Percentiles rank a stretch among this genome's conserved stretches.
These are phyloP conservation scores for Mixia osmundae DNA, from an alignment of 1,284 basidiomycete species.

Conservation along the genomic window DNA sequence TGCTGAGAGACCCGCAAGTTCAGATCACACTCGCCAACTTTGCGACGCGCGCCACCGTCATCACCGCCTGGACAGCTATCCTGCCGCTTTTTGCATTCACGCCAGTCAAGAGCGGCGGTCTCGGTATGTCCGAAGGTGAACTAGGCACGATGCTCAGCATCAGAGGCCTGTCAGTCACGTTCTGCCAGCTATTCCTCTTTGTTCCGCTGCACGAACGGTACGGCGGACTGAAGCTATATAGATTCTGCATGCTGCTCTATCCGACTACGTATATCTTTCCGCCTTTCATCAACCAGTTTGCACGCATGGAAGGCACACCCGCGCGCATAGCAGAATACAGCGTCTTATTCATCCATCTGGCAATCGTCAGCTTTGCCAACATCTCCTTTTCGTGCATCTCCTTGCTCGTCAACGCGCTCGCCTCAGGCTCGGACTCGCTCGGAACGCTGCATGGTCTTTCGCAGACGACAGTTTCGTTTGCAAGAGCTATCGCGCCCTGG, in stretches of 20 bases:
- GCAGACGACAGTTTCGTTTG: too few relatives aligned
- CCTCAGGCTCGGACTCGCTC: slow-evolving; percentile 15
- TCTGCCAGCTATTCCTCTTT: slow-evolving; percentile 21
- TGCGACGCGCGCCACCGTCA: slow-evolving; percentile 6
- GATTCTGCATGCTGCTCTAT: slow-evolving; percentile 18
- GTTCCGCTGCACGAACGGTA: slow-evolving; percentile 19
- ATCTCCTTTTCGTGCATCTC: slow-evolving; percentile 16
- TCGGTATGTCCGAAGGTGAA: slow-evolving; percentile 3
- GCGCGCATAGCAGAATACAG: not conserved
- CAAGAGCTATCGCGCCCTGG: too few relatives aligned
- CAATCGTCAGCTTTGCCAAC: slow-evolving; percentile 2
- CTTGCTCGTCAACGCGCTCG: slow-evolving; percentile 19
- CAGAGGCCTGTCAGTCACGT: slow-evolving; percentile 18
- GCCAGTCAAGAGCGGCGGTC: slow-evolving; percentile 10
- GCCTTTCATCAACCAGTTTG: slow-evolving; percentile 18
- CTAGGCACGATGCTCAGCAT: slow-evolving; percentile 17
- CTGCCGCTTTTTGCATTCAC: slow-evolving; percentile 15
- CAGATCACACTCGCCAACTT: slow-evolving; percentile 5
- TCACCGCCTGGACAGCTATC: slow-evolving; percentile 7
- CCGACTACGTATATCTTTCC: slow-evolving; percentile 19
- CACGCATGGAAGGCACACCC: slow-evolving; percentile 5
- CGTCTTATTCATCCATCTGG: slow-evolving; percentile 1
- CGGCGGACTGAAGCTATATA: slow-evolving; percentile 21
- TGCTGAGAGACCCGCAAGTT: too few relatives aligned
- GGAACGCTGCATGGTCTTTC: too few relatives aligned